phyloP scores from a whole-genome alignment of 371 early-diverging fungal species.

The Nematocida minor region DNA sequence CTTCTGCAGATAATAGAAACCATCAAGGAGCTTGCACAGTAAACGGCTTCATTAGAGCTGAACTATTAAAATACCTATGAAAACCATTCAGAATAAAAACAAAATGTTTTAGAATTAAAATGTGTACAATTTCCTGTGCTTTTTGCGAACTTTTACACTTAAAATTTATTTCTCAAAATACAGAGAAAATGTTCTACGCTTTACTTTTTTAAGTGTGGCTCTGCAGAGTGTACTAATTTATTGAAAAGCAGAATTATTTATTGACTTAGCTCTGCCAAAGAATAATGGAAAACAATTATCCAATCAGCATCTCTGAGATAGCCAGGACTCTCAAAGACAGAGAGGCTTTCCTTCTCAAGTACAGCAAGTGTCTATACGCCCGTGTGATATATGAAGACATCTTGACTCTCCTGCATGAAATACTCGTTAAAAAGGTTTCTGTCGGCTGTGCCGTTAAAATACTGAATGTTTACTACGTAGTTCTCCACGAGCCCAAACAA shows the following conservation, averaged over 20 bases:
- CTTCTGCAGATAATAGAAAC: conserved; percentile 14
- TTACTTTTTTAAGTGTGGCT: too few relatives aligned
- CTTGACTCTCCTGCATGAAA: neutral
- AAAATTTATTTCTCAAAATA: too few relatives aligned
- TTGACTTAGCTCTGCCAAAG: neutral
- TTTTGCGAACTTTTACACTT: too few relatives aligned
- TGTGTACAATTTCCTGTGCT: too few relatives aligned
- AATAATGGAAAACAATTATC: neutral
- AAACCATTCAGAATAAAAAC: too few relatives aligned
- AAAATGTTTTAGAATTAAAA: too few relatives aligned
- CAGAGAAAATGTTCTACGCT: too few relatives aligned
- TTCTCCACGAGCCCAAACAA: neutral
- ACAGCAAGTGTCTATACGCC: neutral
- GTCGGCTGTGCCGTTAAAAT: neutral
- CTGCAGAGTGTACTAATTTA: too few relatives aligned
- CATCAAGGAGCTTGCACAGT: neutral
- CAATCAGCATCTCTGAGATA: neutral
- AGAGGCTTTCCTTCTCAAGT: neutral
- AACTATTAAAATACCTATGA: too few relatives aligned
- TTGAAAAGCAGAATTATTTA: too few relatives aligned
- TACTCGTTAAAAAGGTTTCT: neutral
- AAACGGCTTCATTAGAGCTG: too few relatives aligned
- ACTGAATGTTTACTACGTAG: conserved; percentile 34
- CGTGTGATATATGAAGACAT: conserved; percentile 17
- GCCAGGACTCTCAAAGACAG: conserved; percentile 1